These are phyloP conservation scores for Aspergillus egyptiacus DNA, from an alignment of 495 filamentous ascomycete species.

Conservation along the genomic window DNA sequence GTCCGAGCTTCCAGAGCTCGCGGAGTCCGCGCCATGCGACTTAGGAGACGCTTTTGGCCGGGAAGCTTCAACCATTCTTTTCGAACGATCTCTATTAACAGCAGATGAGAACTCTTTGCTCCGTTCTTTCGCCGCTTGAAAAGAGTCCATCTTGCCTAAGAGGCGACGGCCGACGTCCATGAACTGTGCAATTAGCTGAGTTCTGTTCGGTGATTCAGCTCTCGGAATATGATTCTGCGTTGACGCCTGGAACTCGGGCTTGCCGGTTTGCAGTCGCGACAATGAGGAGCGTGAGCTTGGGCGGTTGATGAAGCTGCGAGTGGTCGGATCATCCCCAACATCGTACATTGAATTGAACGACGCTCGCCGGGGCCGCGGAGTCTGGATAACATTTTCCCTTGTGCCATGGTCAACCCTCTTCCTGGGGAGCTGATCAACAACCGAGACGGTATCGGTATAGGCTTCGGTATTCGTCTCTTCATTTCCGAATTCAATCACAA, in stretches of 20 bases:
- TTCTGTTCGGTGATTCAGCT: conserved; percentile 36
- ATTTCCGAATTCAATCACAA: conserved; percentile 56
- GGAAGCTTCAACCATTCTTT: conserved; percentile 25
- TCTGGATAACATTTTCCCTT: conserved; percentile 21
- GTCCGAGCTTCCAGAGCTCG: conserved; percentile 23
- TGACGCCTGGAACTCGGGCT: conserved; percentile 28
- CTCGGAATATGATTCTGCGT: conserved; percentile 24
- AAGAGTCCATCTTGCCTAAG: conserved; percentile 31
- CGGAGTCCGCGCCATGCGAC: conserved; percentile 7
- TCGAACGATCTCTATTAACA: conserved; percentile 34
- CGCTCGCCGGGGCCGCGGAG: conserved; percentile 43
- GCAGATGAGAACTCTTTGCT: conserved; percentile 22
- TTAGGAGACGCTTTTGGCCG: conserved; percentile 8
- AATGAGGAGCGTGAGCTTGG: conserved; percentile 45
- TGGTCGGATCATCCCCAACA: conserved; percentile 44
- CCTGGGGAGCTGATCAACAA: conserved; percentile 20
- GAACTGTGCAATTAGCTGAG: conserved; percentile 41
- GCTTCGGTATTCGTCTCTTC: conserved; percentile 27
- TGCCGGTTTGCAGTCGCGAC: conserved; percentile 39
- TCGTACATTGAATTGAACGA: conserved; percentile 55
- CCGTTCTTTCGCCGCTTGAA: conserved; percentile 21
- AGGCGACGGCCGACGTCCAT: conserved; percentile 39
- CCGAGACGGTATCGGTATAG: conserved; percentile 21
- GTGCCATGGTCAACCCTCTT: conserved; percentile 16
- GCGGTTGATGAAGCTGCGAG: conserved; percentile 32